Evolutionary conservation across 441 rosid species (phyloP).

Genomic region (Cnidoscolus chayamansa): DNA sequence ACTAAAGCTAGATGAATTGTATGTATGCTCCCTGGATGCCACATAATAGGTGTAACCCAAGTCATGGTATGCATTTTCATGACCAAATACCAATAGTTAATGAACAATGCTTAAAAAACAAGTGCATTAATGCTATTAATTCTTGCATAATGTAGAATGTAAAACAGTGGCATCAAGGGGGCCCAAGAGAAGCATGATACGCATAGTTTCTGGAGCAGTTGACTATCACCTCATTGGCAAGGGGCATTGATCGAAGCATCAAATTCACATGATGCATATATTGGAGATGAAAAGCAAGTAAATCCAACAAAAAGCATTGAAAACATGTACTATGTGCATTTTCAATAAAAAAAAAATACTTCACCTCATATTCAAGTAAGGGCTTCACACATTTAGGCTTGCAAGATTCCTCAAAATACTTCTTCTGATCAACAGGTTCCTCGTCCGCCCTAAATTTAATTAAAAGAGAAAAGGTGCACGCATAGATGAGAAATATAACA

Average conservation of each 20-base stretch:
- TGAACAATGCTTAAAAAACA: not conserved
- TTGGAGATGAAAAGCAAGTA: not conserved
- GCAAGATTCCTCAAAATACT: constrained; percentile 52
- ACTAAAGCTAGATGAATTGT: not conserved
- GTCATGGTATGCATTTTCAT: not conserved
- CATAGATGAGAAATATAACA: not conserved
- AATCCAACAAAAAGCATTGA: not conserved
- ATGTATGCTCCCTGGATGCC: not conserved
- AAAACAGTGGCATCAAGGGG: not conserved
- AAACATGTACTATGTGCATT: not conserved
- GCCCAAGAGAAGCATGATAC: not conserved
- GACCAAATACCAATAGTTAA: not conserved
- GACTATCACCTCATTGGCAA: not conserved
- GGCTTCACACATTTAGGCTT: constrained; percentile 58
- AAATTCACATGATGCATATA: not conserved
- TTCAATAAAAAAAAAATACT: not conserved
- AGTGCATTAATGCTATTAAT: not conserved
- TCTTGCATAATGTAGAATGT: not conserved
- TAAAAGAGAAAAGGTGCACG: not conserved
- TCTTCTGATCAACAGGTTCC: constrained; percentile 52
- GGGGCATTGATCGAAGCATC: not conserved
- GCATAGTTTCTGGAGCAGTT: not conserved
- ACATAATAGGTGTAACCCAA: not conserved
- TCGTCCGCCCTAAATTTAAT: constrained; percentile 49
- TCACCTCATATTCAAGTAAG: constrained; percentile 50